Base-by-base conservation (phyloP, 1,139 yeast species). In the Spathaspora sp. region DNA sequence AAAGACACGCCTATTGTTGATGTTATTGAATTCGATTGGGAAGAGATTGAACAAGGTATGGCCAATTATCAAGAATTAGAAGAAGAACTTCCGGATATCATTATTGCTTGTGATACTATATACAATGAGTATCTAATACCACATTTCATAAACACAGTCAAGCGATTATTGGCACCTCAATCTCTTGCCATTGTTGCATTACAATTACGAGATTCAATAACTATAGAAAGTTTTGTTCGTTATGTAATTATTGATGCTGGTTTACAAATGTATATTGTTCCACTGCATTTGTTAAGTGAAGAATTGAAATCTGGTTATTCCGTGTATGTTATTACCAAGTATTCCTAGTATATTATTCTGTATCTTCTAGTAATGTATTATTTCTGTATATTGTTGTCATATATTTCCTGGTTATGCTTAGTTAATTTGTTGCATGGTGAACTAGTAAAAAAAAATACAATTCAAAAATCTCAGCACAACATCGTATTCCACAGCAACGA, bases 91-190 rank as follows among this genome's bases (percentile, higher is more conserved):
- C 77, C 80, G 0, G 81, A 79, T 50, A 55, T 80, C 16, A 65
- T 86, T 3, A 56, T 86, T 13, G 88, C 89, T 0, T 81, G 86
- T 56, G 95, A 86, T 58, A 81, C 89, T 8, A 72, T 86, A 5
- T 86, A 86, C 64, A 86, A 86, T 56, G 87, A 81, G 48, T 83
- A 69, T 52, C 65, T 86, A 39, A 72, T 84, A 2, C 76, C 76
- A 0, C 76, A 67, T 44, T 77, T 86, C 47, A 63, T 82, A 4
- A 60, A 61, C 13, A 71, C 86, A 0, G 43, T 82, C 18, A 56
- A 59, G 25, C 48, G 54, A 24, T 54, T 80, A 17, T 61, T 75
- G 58, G 66, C 63, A 1, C 48, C 50, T 0, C 23, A 45, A 1
- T 70, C 82, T 0, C 70, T 63, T 4, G 69, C 75, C 0, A 49